Base-by-base conservation (phyloP, 441 rosid species). In the Populus hybrid region DNA sequence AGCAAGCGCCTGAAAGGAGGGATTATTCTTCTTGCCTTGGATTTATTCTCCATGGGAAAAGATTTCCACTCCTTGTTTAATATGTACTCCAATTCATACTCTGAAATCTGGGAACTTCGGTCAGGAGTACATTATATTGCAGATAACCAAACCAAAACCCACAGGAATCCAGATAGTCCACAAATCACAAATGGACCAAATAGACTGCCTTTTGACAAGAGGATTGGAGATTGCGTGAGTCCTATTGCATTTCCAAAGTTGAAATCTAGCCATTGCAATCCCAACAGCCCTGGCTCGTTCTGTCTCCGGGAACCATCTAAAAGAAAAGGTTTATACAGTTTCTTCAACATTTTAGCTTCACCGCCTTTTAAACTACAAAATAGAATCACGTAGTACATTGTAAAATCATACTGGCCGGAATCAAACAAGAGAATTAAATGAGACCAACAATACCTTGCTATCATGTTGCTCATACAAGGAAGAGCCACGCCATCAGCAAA, bases 401-500 rank as follows among this genome's bases (percentile, higher is more conserved):
- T 64, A 56, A 75, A 56, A 56, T 26, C 28, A n/a, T 31, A 31
- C 33, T 59, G 21, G 29, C 35, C 77, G 84, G 35, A 71, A 84
- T 82, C 78, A 80, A 45, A 56, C 31, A 71, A 20, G 50, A 77
- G 66, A 64, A 24, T 63, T 59, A 45, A 70, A 78, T 73, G 53
- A 78, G 42, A 75, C 33, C 10, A 74, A 42, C 26, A 72, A 74
- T 89, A 95, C 98, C 98, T 95, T 23, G 90, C 95, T 67, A 93
- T 88, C 98, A 95, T 92, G 79, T 95, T 95, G 93, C 93, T 95
- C 99, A 95, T 93, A 69, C 95, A 89, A 84, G 98, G 99, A 82
- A 93, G 96, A 80, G 99, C 98, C 74, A 92, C 97, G 61, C 99
- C 99, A 87, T 95, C 97, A 20, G 97, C 96, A 74, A 93, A 73